Conservation (phyloP, 495 filamentous ascomycete species). For the Cladorrhinum samala region DNA sequence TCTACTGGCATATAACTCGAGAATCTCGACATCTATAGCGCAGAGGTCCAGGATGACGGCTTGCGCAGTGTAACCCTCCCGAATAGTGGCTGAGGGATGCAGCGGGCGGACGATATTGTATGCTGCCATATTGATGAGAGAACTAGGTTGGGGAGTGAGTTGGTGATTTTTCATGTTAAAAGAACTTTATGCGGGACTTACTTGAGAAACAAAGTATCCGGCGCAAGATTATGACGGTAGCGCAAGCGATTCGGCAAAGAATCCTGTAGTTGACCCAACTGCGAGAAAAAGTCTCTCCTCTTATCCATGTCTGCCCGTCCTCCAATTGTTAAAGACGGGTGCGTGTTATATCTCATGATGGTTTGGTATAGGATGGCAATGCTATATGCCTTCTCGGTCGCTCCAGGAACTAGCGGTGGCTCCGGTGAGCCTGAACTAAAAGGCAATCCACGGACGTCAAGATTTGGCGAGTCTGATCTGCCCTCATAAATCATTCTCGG, state of each 20-base stretch:
- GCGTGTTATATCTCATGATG: slow-evolving; percentile 1
- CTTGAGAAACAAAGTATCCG: not conserved
- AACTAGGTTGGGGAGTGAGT: not conserved
- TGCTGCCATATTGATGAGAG: not conserved
- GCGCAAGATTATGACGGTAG: slow-evolving; percentile 2
- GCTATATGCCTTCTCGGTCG: not conserved
- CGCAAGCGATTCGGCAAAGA: not conserved
- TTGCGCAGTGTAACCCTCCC: not conserved
- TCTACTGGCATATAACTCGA: slow-evolving; percentile 3
- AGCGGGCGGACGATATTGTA: slow-evolving; percentile 8
- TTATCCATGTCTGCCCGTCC: not conserved
- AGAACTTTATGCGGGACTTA: not conserved
- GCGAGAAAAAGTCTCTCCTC: not conserved
- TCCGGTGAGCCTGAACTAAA: not conserved
- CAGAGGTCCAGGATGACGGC: slow-evolving; percentile 6
- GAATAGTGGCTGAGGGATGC: not conserved
- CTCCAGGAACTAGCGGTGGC: slow-evolving; percentile 4
- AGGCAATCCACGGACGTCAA: not conserved
- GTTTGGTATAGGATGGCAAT: not conserved
- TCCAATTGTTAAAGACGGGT: not conserved
- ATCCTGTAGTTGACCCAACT: not conserved
- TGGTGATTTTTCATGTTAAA: not conserved
- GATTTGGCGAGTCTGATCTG: not conserved
- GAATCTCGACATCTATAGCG: slow-evolving; percentile 2
- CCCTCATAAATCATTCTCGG: not conserved